phyloP scores from a whole-genome alignment of 163 green algal species.

The Chlamydomonas reinhardtii region DNA sequence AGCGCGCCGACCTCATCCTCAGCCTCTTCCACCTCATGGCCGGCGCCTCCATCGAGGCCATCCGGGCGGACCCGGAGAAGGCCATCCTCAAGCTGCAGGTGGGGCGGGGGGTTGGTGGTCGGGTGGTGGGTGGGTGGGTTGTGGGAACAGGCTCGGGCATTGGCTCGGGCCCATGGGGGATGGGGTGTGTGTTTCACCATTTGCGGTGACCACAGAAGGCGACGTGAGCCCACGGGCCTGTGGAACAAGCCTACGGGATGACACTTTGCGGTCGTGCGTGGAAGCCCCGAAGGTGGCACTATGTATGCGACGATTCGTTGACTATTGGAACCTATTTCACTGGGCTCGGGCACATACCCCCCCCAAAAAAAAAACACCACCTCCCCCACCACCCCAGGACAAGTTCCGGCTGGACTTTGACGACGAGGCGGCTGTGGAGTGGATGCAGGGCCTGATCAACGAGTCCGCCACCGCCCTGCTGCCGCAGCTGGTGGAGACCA shows the following conservation, averaged over 20 bases:
- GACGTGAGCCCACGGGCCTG: too few species aligned
- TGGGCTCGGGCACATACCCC: too few species aligned
- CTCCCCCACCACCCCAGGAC: conserved; percentile 59
- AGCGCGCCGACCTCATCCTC: conserved; percentile 91
- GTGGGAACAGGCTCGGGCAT: too few species aligned
- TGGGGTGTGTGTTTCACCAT: too few species aligned
- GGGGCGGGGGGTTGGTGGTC: not conserved
- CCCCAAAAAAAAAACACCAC: not conserved
- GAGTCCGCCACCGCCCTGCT: conserved; percentile 92
- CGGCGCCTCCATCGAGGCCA: conserved; percentile 90
- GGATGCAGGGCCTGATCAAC: conserved; percentile 95
- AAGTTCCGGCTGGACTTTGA: conserved; percentile 92
- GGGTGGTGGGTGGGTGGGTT: too few species aligned
- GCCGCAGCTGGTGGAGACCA: conserved; percentile 95
- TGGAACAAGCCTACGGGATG: too few species aligned
- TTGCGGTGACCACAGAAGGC: too few species aligned
- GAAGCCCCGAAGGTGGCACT: too few species aligned
- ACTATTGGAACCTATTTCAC: too few species aligned
- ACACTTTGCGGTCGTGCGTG: too few species aligned
- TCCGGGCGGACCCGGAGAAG: conserved; percentile 92
- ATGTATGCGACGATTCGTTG: too few species aligned
- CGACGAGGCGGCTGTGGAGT: conserved; percentile 93
- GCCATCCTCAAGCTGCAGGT: conserved; percentile 94
- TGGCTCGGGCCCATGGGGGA: too few species aligned
- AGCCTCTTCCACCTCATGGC: conserved; percentile 97